Percentiles rank a stretch among this genome's conserved stretches.
These are phyloP conservation scores for Aphelidium insulamus DNA, from an alignment of 371 early-diverging fungal species.

Conservation along the genomic window DNA sequence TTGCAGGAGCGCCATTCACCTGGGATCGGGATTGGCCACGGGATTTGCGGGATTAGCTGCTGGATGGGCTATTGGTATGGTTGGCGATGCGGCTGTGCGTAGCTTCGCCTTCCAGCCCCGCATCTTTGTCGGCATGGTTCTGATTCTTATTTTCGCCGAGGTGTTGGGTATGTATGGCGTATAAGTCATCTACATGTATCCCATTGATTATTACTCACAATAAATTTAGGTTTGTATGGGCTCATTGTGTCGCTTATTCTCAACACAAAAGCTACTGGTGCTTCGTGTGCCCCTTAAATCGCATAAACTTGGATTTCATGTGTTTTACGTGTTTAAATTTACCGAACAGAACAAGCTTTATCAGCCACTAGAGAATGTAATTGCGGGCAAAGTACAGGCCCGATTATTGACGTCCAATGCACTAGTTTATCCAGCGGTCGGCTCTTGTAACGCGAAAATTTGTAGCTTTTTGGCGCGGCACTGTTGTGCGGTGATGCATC, in stretches of 20 bases:
- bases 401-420: too few relatives aligned
- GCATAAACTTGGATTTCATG: too few relatives aligned
- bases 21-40: conserved; percentile 81
- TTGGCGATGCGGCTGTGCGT: conserved; percentile 86
- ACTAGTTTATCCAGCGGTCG: too few relatives aligned
- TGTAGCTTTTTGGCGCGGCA: too few relatives aligned
- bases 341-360: too few relatives aligned
- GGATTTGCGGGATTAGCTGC: conserved; percentile 85
- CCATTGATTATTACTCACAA: neutral
- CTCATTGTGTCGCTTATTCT: conserved; percentile 87
- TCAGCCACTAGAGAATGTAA: too few relatives aligned
- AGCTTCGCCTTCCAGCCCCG: conserved; percentile 79
- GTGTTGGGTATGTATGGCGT: conserved; percentile 62
- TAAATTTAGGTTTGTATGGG: conserved; percentile 24
- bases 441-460: too few relatives aligned
- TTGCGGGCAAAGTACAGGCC: too few relatives aligned
- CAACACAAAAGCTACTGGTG: conserved; percentile 50
- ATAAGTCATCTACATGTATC: neutral
- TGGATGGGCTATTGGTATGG: conserved; percentile 90
- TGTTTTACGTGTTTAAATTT: too few relatives aligned
- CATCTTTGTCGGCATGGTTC: conserved; percentile 80
- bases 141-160: conserved; percentile 97
- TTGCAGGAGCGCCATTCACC: conserved; percentile 64
- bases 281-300: conserved; percentile 15
- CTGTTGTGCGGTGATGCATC: too few relatives aligned